Evolutionary conservation across 2,329 filamentous ascomycete species (phyloP), one percentile per base, ranked within the genome.

Genomic region (Trichoderma semiorbis): DNA sequence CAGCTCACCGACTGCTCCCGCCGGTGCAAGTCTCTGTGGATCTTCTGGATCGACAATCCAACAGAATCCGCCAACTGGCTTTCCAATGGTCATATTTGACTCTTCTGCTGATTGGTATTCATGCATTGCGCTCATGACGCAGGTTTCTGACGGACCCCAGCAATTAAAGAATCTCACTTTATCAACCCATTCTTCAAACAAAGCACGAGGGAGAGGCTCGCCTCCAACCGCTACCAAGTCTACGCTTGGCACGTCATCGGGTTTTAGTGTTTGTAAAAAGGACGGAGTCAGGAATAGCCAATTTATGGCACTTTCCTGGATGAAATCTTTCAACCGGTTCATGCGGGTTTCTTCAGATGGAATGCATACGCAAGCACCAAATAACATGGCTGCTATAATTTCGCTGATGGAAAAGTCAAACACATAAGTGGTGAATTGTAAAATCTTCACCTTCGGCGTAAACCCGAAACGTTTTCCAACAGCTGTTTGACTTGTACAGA

Each of bases 41-140:
- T 62, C 34, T 26, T 62, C 60, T 7, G 60, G 60, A 39, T 62
- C 32, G 74, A 76, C 72, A 16, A 75, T 73, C 75, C 75, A 76
- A 36, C 64, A 74, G 24, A 68, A 64, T 21, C 60, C 61, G n/a
- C 43, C 67, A 3, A 72, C 30, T 0, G 72, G 71, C 2, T 36
- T 34, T n/a, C 72, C 72, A 32, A 74, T 61, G 18, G 72, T 74
- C 26, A 39, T 53, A 18, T 62, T 36, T 11, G 66, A 50, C 11
- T 67, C 57, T 2, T 21, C 34, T 53, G 16, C 65, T 60, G 24
- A 65, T 55, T 21, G 24, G 39, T 47, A 50, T 26, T 57, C 43
- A 26, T 39, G 62, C 21, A 57, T 24, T 32, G 34, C 3, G 3
- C 60, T 62, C 7, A 62, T 62, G 2, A 62, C 60, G 21, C 60